Percentiles rank a stretch among this genome's conserved stretches.
These are phyloP conservation scores for Dothideomycetes sp. DNA, from an alignment of 2,329 filamentous ascomycete genomes.

Conservation along the genomic window DNA sequence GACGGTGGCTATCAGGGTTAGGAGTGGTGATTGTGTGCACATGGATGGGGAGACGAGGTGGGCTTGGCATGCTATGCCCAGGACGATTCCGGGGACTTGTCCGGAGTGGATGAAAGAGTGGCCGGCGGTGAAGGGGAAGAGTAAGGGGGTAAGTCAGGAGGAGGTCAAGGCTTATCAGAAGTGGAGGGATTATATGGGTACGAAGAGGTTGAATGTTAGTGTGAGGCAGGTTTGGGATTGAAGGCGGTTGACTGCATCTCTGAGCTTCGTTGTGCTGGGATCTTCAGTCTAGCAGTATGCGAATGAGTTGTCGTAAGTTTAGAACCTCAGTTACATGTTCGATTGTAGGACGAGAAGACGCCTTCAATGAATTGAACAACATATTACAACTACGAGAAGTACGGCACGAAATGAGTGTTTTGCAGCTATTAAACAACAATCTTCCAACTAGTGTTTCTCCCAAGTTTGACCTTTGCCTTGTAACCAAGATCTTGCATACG, in stretches of 20 bases:
- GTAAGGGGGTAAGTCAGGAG: constrained; percentile 14
- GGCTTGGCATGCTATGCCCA: constrained; percentile 18
- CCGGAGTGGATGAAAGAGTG: constrained; percentile 14
- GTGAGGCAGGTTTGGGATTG: constrained; percentile 34
- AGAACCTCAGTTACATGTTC: too few relatives aligned
- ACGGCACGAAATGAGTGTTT: too few relatives aligned
- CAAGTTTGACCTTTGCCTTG: constrained; percentile 24
- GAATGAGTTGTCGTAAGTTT: too few relatives aligned
- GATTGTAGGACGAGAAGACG: too few relatives aligned
- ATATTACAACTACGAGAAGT: too few relatives aligned
- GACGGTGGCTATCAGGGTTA: constrained; percentile 14
- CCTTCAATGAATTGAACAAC: too few relatives aligned
- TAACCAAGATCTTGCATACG: constrained; percentile 30
- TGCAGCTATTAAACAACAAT: constrained; percentile 17
- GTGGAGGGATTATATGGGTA: constrained; percentile 32
- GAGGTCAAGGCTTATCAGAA: constrained; percentile 26
- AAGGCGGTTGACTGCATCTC: background rate
- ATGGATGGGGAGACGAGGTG: constrained; percentile 16
- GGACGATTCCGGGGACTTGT: constrained; percentile 15
- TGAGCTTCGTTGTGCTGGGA: too few relatives aligned
- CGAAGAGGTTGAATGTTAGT: constrained; percentile 32
- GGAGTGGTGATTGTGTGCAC: constrained; percentile 15
- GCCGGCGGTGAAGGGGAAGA: constrained; percentile 25
- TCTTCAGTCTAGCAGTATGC: too few relatives aligned
- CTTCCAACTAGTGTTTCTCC: constrained; percentile 28